Percentiles rank a stretch among this genome's conserved stretches.
Evolutionary conservation across 192 early-diverging fungal species (phyloP).

Genomic region (Coemansia sp.): DNA sequence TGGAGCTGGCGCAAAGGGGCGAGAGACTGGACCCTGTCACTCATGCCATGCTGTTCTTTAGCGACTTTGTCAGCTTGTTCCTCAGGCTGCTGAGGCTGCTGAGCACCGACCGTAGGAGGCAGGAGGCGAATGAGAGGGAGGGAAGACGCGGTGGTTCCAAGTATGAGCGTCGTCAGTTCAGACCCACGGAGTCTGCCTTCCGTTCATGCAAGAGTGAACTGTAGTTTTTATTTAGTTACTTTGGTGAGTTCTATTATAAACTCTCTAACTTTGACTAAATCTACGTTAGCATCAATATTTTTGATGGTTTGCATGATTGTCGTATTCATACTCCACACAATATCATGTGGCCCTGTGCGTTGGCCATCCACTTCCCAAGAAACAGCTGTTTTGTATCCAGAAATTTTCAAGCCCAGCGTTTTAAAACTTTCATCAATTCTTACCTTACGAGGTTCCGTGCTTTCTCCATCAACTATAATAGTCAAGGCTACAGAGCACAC

Average conservation of each 20-base stretch:
- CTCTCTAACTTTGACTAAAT: not conserved
- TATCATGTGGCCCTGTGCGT: not conserved
- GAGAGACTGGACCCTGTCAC: constrained; percentile 24
- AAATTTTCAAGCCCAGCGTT: not conserved
- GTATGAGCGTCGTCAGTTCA: not conserved
- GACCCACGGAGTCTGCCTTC: constrained; percentile 2
- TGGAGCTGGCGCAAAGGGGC: constrained; percentile 21
- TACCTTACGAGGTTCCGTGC: not conserved
- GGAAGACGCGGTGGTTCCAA: not conserved
- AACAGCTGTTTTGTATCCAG: not conserved
- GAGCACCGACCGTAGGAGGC: constrained; percentile 11
- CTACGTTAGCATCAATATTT: not conserved
- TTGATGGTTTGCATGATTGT: not conserved
- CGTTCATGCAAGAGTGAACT: not conserved
- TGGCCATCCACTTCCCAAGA: not conserved
- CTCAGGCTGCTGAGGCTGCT: constrained; percentile 15
- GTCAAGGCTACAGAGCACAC: not conserved
- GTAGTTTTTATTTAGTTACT: not conserved
- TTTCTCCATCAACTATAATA: not conserved
- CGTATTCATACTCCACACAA: not conserved
- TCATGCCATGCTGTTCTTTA: constrained; percentile 30
- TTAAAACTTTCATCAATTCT: not conserved
- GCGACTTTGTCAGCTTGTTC: constrained; percentile 29
- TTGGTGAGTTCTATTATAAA: not conserved
- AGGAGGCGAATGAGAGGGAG: constrained; percentile 12